These are phyloP conservation scores for Dactylellina sp. DNA, from an alignment of 2,329 filamentous ascomycete species.

Conservation along the genomic window DNA sequence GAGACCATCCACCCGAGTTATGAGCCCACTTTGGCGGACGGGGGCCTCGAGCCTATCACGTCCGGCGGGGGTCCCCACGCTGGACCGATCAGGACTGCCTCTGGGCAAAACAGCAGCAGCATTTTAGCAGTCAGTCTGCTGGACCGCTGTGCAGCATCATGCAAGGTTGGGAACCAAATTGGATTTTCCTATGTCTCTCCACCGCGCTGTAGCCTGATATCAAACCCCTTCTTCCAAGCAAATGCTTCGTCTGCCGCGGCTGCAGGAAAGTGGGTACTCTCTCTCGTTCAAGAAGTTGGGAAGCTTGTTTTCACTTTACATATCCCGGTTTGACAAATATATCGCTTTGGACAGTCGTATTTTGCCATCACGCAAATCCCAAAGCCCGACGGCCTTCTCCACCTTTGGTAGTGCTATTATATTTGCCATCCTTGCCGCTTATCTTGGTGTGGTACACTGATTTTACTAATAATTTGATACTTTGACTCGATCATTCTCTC, in stretches of 20 bases:
- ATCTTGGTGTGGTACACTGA: neutral
- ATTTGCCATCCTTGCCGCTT: too few species aligned
- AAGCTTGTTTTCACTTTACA: conserved; percentile 43
- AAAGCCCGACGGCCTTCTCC: neutral
- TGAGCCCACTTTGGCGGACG: too few species aligned
- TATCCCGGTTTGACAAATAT: conserved; percentile 22
- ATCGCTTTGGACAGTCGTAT: conserved; percentile 1
- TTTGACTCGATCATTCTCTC: neutral
- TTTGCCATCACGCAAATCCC: neutral
- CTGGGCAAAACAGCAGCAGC: too few species aligned
- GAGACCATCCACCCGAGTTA: too few species aligned
- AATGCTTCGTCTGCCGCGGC: conserved; percentile 24
- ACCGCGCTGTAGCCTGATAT: conserved; percentile 28
- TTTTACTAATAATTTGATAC: conserved; percentile 20
- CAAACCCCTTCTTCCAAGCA: neutral
- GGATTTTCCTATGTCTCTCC: conserved; percentile 15
- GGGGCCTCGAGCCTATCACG: conserved; percentile 21
- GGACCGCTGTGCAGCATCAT: too few species aligned
- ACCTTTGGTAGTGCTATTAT: neutral
- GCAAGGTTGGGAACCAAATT: conserved; percentile 27
- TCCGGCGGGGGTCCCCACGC: neutral
- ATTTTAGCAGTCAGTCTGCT: too few species aligned
- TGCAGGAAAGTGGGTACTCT: conserved; percentile 28
- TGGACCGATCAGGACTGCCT: too few species aligned
- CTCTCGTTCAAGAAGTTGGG: conserved; percentile 8